These are phyloP conservation scores for Neurospora sp. DNA, from an alignment of 2,329 filamentous ascomycete genomes.

Conservation along the genomic window DNA sequence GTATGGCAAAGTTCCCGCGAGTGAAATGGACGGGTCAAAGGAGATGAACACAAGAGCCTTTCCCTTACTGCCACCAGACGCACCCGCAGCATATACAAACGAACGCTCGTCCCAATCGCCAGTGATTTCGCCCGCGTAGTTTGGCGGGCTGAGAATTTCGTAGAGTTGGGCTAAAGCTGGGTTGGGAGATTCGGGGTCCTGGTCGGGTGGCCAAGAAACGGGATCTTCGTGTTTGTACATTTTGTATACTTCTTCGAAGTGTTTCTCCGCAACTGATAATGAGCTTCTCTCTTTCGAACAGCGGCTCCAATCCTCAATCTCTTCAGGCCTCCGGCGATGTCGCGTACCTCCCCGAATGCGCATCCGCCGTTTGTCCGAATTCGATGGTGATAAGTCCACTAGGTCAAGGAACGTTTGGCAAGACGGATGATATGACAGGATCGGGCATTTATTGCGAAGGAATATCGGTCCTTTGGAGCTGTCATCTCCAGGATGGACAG, in stretches of 20 bases:
- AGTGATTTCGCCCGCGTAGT: conserved; percentile 25
- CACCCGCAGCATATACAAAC: conserved; percentile 32
- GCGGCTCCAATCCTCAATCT: conserved; percentile 7
- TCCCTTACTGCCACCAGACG: conserved; percentile 10
- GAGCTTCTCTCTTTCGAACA: background rate
- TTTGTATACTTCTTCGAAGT: conserved; percentile 14
- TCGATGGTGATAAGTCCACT: conserved; percentile 36
- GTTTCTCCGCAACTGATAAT: background rate
- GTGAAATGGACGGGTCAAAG: conserved; percentile 30
- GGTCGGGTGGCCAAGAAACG: conserved; percentile 26
- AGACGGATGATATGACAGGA: conserved; percentile 43
- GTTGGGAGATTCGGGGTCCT: conserved; percentile 11
- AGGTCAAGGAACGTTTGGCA: conserved; percentile 50
- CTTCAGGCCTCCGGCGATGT: conserved; percentile 17
- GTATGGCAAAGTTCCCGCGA: conserved; percentile 20
- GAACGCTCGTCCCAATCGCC: conserved; percentile 37
- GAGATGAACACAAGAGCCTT: conserved; percentile 31
- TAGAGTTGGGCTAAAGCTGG: conserved; percentile 26
- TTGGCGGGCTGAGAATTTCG: conserved; percentile 29
- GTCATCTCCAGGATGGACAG: conserved; percentile 40
- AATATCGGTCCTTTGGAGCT: conserved; percentile 31
- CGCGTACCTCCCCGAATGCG: conserved; percentile 35
- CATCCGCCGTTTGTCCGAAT: conserved; percentile 34
- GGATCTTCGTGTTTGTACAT: conserved; percentile 18
- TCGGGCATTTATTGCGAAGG: conserved; percentile 41